Conservation (phyloP, 1,284 basidiomycete species). For the Microbotryum intermedium region DNA sequence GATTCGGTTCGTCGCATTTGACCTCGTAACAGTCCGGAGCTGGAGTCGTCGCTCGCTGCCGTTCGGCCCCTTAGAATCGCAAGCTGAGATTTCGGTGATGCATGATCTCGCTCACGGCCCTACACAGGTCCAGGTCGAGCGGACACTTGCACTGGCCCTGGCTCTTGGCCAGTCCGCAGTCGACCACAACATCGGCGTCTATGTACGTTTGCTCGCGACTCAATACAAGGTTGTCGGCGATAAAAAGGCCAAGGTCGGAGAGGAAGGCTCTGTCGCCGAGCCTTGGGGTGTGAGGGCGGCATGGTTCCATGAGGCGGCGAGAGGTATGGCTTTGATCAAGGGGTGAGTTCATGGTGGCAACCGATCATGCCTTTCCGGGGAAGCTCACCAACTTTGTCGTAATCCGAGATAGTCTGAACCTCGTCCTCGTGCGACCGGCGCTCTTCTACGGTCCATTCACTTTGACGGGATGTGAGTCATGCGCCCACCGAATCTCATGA, state of each 20-base stretch:
- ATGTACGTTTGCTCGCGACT: constrained; percentile 8
- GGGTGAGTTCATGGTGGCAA: constrained; percentile 2
- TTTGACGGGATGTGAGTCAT: constrained; percentile 4
- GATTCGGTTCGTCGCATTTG: constrained; percentile 7
- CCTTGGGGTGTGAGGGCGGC: constrained; percentile 21
- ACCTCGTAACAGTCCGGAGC: too few species aligned
- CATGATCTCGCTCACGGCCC: too few species aligned
- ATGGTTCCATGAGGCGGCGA: constrained; percentile 25
- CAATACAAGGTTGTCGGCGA: constrained; percentile 12
- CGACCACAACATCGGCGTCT: constrained; percentile 3
- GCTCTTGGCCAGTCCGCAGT: constrained; percentile 11
- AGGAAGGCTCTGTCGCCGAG: constrained; percentile 1
- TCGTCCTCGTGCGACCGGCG: constrained; percentile 18
- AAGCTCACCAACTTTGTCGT: background rate
- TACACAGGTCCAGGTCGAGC: constrained; percentile 23
- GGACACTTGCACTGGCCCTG: constrained; percentile 19
- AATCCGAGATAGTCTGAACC: constrained; percentile 6
- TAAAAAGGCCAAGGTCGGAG: constrained; percentile 18
- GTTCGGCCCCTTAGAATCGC: too few species aligned
- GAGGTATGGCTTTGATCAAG: constrained; percentile 9
- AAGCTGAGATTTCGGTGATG: too few species aligned
- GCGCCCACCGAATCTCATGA: too few species aligned
- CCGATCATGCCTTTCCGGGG: background rate
- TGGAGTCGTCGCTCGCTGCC: background rate
- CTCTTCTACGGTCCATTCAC: constrained; percentile 14